phyloP scores from a whole-genome alignment of 2,329 filamentous ascomycete genomes.

The Lecanosticta acicola region DNA sequence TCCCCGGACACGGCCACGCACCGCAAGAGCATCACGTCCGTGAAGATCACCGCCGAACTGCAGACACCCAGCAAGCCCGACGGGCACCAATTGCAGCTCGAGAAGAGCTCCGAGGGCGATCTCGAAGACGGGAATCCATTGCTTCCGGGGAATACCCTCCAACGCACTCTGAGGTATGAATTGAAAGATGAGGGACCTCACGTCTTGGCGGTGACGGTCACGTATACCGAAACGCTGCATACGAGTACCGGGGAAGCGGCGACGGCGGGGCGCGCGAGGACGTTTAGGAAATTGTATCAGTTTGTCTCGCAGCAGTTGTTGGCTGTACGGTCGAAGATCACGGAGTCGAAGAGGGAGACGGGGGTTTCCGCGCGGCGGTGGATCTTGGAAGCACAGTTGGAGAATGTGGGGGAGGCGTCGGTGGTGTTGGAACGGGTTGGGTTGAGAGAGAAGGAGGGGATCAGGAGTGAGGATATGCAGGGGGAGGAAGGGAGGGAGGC shows the following conservation, averaged over 20 bases:
- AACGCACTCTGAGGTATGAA: conserved; percentile 78
- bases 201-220: conserved; percentile 86
- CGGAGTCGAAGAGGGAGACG: conserved; percentile 45
- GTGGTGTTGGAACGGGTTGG: conserved; percentile 65
- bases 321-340: conserved; percentile 84
- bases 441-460: conserved; percentile 27
- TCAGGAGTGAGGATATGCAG: conserved; percentile 22
- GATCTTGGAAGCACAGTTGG: conserved; percentile 87
- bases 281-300: conserved; percentile 92
- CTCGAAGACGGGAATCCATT: conserved; percentile 36
- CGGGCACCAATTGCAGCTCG: conserved; percentile 54
- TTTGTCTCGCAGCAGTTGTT: conserved; percentile 88
- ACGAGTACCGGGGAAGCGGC: conserved; percentile 40
- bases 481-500: conserved; percentile 29
- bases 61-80: conserved; percentile 71
- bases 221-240: conserved; percentile 73
- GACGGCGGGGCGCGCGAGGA: conserved; percentile 62
- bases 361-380: conserved; percentile 48
- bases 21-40: conserved; percentile 58
- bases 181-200: conserved; percentile 92
- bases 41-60: conserved; percentile 86
- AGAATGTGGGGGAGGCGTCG: conserved; percentile 82
- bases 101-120: conserved; percentile 41
- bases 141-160: conserved; percentile 61
- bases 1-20: conserved; percentile 23